These are phyloP conservation scores for Crithidia bombi DNA, from an alignment of 208 protist species.

Conservation along the genomic window DNA sequence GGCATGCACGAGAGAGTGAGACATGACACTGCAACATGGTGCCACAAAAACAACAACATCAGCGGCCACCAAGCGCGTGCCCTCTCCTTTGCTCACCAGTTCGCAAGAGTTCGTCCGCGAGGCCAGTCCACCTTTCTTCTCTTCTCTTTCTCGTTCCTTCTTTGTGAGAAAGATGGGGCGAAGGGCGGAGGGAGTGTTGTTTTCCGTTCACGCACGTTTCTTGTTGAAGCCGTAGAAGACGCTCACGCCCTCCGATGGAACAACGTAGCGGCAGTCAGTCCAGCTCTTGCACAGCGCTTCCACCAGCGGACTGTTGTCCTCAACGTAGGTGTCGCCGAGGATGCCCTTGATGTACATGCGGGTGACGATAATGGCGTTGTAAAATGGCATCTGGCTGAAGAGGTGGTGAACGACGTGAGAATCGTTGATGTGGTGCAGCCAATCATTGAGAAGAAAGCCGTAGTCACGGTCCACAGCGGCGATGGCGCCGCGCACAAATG, in stretches of 20 bases:
- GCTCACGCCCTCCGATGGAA: constrained; percentile 76
- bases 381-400: constrained; percentile 94
- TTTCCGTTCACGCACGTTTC: constrained; percentile 18
- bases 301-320: constrained; percentile 56
- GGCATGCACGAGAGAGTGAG: too few relatives aligned
- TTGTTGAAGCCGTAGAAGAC: constrained; percentile 65
- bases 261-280: constrained; percentile 80
- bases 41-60: too few relatives aligned
- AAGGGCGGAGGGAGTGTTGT: not conserved
- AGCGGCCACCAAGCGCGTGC: too few relatives aligned
- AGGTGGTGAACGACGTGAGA: constrained; percentile 95
- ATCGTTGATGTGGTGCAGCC: constrained; percentile 94
- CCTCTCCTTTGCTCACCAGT: too few relatives aligned
- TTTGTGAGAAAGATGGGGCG: too few relatives aligned
- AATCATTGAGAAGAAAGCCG: constrained; percentile 79
- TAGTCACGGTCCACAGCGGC: constrained; percentile 92
- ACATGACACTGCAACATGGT: too few relatives aligned
- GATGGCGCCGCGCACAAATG: constrained; percentile 93
- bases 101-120: too few relatives aligned
- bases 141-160: too few relatives aligned
- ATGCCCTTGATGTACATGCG: constrained; percentile 73
- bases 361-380: constrained; percentile 91
- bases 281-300: constrained; percentile 50
- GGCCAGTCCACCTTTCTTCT: too few relatives aligned
- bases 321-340: constrained; percentile 73